These are phyloP conservation scores for Rhodotorula sp. DNA, from an alignment of 1,284 basidiomycete genomes.

Conservation along the genomic window DNA sequence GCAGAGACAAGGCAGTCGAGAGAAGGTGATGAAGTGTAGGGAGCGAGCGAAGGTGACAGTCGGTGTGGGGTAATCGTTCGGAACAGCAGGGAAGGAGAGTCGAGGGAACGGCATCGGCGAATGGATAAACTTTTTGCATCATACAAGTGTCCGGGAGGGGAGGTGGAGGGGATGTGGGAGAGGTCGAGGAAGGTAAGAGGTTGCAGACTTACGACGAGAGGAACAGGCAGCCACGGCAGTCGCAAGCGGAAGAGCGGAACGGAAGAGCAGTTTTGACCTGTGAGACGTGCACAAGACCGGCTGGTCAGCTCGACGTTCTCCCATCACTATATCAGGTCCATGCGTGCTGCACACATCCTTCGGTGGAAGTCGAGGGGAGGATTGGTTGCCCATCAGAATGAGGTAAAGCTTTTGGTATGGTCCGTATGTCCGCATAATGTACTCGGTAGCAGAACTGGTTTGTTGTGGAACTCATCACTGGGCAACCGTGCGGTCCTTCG, in stretches of 20 bases:
- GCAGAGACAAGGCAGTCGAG: not conserved
- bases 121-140: constrained; percentile 9
- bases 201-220: not conserved
- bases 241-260: not conserved
- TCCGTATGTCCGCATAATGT: constrained; percentile 17
- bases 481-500: not conserved
- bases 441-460: constrained; percentile 25
- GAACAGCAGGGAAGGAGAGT: not conserved
- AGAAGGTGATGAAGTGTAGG: not conserved
- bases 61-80: not conserved
- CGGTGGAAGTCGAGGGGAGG: not conserved
- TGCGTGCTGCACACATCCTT: not conserved
- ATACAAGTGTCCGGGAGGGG: not conserved
- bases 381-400: constrained; percentile 18
- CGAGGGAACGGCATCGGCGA: constrained; percentile 4
- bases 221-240: no score
- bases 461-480: constrained; percentile 27
- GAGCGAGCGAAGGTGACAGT: not conserved
- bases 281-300: not conserved
- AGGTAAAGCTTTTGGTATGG: constrained; percentile 32
- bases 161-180: not conserved
- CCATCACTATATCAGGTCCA: not conserved
- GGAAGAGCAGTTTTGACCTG: not conserved
- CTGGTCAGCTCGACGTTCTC: not conserved
- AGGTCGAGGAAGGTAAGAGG: not conserved